These are phyloP conservation scores for Penicillium coprophilum DNA, from an alignment of 495 filamentous ascomycete species.

Conservation along the genomic window DNA sequence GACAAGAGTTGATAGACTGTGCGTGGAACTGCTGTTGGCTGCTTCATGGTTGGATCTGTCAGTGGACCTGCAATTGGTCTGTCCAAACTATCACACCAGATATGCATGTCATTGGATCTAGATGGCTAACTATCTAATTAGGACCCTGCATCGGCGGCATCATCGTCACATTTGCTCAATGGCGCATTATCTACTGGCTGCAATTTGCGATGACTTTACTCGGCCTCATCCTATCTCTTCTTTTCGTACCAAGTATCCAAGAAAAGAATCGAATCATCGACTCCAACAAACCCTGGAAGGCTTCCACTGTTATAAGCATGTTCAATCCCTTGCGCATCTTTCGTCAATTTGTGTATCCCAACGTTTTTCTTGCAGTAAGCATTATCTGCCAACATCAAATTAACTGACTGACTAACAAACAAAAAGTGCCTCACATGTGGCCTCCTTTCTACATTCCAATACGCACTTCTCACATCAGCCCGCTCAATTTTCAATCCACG, in stretches of 20 bases:
- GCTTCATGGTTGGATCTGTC: constrained; percentile 54
- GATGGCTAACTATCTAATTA: constrained; percentile 13
- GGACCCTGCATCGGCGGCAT: constrained; percentile 50
- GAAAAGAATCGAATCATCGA: constrained; percentile 9
- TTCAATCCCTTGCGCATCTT: constrained; percentile 46
- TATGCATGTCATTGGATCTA: not conserved
- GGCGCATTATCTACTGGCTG: constrained; percentile 61
- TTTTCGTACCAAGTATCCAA: constrained; percentile 42
- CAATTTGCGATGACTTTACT: constrained; percentile 52
- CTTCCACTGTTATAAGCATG: constrained; percentile 22
- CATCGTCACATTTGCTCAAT: constrained; percentile 56
- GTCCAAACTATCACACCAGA: constrained; percentile 13
- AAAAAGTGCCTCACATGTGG: constrained; percentile 58
- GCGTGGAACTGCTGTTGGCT: constrained; percentile 55
- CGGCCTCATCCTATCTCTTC: constrained; percentile 35
- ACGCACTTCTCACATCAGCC: constrained; percentile 67
- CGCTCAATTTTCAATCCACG: constrained; percentile 72
- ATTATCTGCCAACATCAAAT: not conserved
- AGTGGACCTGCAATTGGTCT: constrained; percentile 57
- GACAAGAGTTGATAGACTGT: constrained; percentile 38
- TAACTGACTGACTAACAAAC: not conserved
- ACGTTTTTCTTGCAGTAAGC: constrained; percentile 43
- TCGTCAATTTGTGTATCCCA: constrained; percentile 38
- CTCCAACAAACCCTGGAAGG: not conserved
- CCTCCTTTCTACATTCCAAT: constrained; percentile 69